Evolutionary conservation across 2,329 filamentous ascomycete genomes (phyloP).

Genomic region (Phyllosticta capitalensis): DNA sequence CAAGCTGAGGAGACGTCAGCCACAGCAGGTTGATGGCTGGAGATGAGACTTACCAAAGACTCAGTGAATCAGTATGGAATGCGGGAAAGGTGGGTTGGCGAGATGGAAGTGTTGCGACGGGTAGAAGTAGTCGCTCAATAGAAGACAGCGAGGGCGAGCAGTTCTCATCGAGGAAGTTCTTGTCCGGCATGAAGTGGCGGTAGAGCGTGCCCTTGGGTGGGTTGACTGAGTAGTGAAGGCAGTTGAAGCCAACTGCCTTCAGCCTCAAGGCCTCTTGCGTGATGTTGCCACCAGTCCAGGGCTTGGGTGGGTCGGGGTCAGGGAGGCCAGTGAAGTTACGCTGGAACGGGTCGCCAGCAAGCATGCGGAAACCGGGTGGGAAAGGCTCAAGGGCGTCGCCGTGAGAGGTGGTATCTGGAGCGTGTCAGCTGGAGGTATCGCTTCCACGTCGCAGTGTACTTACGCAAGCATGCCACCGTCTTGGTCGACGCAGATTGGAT

Average conservation of each 20-base stretch:
- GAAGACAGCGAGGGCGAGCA: no score
- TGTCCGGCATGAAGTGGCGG: conserved; percentile 73
- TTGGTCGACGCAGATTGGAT: conserved; percentile 43
- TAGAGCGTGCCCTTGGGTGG: conserved; percentile 63
- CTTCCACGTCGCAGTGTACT: not conserved
- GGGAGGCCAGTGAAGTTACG: conserved; percentile 43
- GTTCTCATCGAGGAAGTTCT: conserved; percentile 70
- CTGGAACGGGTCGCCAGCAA: conserved; percentile 54
- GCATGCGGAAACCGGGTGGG: conserved; percentile 60
- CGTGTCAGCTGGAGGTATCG: conserved; percentile 35
- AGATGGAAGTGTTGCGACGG: no score
- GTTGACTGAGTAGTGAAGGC: conserved; percentile 62
- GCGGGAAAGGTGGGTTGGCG: no score
- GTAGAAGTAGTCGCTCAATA: no score
- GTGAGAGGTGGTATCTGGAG: conserved; percentile 65
- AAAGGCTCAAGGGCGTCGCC: conserved; percentile 61
- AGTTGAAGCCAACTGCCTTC: conserved; percentile 90
- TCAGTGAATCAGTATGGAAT: no score
- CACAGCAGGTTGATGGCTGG: no score
- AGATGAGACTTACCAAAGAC: no score
- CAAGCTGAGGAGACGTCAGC: no score
- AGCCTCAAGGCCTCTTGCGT: conserved; percentile 64
- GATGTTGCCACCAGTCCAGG: conserved; percentile 57
- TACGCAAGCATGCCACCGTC: conserved; percentile 34
- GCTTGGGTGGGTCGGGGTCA: conserved; percentile 59